These are phyloP conservation scores for Fusarium goolgardi DNA, from an alignment of 2,329 filamentous ascomycete species.

Conservation along the genomic window DNA sequence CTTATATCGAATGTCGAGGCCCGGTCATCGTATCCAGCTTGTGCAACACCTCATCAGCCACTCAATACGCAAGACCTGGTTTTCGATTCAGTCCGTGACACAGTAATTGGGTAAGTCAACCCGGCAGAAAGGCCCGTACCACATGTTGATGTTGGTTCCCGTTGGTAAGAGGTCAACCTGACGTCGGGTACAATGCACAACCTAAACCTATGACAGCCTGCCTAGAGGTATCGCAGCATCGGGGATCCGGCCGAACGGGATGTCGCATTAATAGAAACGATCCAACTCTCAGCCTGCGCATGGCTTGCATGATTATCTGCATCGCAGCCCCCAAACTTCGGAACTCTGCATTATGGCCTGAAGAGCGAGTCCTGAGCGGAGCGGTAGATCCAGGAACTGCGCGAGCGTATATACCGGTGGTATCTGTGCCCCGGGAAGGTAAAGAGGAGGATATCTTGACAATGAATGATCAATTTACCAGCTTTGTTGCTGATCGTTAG, in stretches of 20 bases:
- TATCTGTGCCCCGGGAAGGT: no score
- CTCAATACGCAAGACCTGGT: background rate
- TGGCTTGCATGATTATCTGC: constrained; percentile 2
- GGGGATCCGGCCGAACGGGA: constrained; percentile 20
- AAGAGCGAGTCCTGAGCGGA: constrained; percentile 22
- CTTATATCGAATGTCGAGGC: constrained; percentile 14
- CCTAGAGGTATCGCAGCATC: constrained; percentile 15
- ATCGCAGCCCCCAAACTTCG: constrained; percentile 8
- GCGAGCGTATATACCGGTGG: background rate
- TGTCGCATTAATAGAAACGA: constrained; percentile 25
- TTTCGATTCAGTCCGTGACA: background rate
- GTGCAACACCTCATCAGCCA: constrained; percentile 23
- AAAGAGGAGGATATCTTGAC: no score
- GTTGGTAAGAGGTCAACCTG: constrained; percentile 4
- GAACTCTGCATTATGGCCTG: constrained; percentile 25
- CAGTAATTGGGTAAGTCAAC: background rate
- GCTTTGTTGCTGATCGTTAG: no score
- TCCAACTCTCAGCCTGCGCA: constrained; percentile 25
- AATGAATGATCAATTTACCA: no score
- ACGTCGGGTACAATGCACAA: constrained; percentile 7
- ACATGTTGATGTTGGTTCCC: constrained; percentile 18
- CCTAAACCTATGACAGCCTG: constrained; percentile 1
- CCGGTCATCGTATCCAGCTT: constrained; percentile 29
- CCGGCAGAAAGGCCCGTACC: constrained; percentile 10
- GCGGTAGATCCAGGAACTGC: no score